Conservation (phyloP, 1,284 basidiomycete genomes). For the Afroboletus lepidellus region DNA sequence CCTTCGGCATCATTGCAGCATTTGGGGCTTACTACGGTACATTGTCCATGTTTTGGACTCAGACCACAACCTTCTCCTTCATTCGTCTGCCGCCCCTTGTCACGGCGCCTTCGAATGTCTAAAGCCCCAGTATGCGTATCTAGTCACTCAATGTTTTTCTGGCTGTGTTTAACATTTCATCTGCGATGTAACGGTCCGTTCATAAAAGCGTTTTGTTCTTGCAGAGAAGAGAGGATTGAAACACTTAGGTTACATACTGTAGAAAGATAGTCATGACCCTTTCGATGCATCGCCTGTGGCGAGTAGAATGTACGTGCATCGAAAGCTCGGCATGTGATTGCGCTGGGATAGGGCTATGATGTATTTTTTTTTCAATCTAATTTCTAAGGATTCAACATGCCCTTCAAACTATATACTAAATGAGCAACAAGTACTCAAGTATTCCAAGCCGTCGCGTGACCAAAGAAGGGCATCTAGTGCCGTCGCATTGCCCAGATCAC, state of each 20-base stretch:
- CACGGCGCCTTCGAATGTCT: slow-evolving; percentile 20
- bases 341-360: too few species aligned
- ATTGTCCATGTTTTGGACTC: slow-evolving; percentile 28
- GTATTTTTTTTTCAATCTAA: too few species aligned
- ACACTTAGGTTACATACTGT: background rate
- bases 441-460: too few species aligned
- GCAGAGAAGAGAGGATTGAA: background rate
- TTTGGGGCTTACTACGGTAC: slow-evolving; percentile 32
- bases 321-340: too few species aligned
- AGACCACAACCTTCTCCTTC: slow-evolving; percentile 29
- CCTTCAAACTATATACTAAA: too few species aligned
- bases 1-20: slow-evolving; percentile 26
- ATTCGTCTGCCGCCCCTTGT: slow-evolving; percentile 27
- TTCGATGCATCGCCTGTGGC: background rate
- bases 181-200: background rate
- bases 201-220: background rate
- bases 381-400: too few species aligned
- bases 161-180: background rate
- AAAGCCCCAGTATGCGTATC: too few species aligned
- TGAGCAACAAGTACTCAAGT: too few species aligned
- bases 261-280: background rate
- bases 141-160: background rate
- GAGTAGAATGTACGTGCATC: background rate
- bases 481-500: too few species aligned
- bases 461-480: too few species aligned